A percentile compares a stretch with the other conserved stretches of the same genome.
These are phyloP conservation scores for Clonostachys rhizophaga DNA, from an alignment of 2,329 filamentous ascomycete genomes.

Conservation along the genomic window DNA sequence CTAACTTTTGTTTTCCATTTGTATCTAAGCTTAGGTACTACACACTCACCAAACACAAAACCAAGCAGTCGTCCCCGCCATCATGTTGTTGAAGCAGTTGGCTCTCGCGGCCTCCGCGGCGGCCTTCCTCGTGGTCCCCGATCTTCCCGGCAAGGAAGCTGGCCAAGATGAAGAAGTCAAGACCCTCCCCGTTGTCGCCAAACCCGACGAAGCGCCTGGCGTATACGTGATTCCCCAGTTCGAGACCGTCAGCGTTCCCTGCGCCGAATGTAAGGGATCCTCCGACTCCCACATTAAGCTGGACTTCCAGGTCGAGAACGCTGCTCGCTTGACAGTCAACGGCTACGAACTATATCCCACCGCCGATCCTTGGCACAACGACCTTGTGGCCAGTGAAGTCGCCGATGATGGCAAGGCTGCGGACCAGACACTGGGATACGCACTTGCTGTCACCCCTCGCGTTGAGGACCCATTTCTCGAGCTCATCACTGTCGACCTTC, in stretches of 20 bases:
- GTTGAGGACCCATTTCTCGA: conserved; percentile 45
- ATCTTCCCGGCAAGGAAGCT: conserved; percentile 35
- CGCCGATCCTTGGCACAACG: conserved; percentile 36
- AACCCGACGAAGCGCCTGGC: conserved; percentile 29
- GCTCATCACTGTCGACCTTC: conserved; percentile 48
- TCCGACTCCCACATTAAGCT: conserved; percentile 41
- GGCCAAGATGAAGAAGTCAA: conserved; percentile 17
- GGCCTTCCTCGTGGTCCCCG: conserved; percentile 51
- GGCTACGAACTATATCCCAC: conserved; percentile 55
- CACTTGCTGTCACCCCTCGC: conserved; percentile 33
- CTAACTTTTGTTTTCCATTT: not conserved
- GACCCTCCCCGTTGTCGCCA: conserved; percentile 24
- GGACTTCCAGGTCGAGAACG: conserved; percentile 45
- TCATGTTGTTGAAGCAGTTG: conserved; percentile 25
- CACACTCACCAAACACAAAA: not conserved
- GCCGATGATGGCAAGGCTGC: conserved; percentile 27
- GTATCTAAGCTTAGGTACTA: not conserved
- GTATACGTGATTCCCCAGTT: conserved; percentile 14
- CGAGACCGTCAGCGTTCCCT: conserved; percentile 43
- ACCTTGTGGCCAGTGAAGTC: conserved; percentile 39
- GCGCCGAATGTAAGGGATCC: conserved; percentile 45
- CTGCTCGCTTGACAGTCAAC: conserved; percentile 50
- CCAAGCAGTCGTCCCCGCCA: conserved; percentile 2
- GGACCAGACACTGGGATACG: conserved; percentile 42
- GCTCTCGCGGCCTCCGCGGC: conserved; percentile 24